Conservation (phyloP, 2,329 filamentous ascomycete species). For the Epichloe elymi region DNA sequence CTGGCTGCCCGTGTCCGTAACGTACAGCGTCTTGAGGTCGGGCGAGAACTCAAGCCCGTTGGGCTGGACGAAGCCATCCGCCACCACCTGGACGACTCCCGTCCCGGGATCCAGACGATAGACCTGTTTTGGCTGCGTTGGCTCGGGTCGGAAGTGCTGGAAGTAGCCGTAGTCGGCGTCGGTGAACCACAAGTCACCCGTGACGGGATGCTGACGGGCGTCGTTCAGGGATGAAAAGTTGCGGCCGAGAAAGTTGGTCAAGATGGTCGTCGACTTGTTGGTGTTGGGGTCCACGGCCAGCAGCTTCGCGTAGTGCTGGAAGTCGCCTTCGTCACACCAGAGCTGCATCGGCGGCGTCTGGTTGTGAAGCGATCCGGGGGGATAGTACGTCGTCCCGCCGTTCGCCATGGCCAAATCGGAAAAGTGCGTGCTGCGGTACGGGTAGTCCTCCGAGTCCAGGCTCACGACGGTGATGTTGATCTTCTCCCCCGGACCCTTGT, state of each 20-base stretch:
- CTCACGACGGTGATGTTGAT: conserved; percentile 19
- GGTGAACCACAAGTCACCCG: conserved; percentile 51
- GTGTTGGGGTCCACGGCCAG: conserved; percentile 3
- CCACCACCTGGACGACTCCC: conserved; percentile 38
- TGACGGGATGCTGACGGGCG: conserved; percentile 36
- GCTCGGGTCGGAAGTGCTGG: conserved; percentile 42
- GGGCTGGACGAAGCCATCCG: conserved; percentile 41
- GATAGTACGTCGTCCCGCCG: conserved; percentile 11
- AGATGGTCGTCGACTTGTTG: conserved; percentile 22
- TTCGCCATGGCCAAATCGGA: conserved; percentile 11
- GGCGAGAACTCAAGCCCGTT: conserved; percentile 48
- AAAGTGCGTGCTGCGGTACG: conserved; percentile 10
- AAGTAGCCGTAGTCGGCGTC: conserved; percentile 46
- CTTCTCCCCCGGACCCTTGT: conserved; percentile 22
- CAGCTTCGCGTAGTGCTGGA: conserved; percentile 35
- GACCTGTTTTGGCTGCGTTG: conserved; percentile 42
- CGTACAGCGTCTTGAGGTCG: conserved; percentile 36
- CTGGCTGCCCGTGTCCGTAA: conserved; percentile 40
- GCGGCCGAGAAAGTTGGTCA: conserved; percentile 47
- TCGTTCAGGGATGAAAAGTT: conserved; percentile 50
- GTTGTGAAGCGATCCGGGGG: conserved; percentile 7
- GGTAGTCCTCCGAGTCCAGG: conserved; percentile 9
- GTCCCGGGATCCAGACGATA: conserved; percentile 41
- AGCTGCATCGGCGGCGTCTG: conserved; percentile 10
- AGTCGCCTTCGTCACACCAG: conserved; percentile 19